Evolutionary conservation across 2,329 filamentous ascomycete genomes (phyloP).

Genomic region (Xylariaceae sp.): DNA sequence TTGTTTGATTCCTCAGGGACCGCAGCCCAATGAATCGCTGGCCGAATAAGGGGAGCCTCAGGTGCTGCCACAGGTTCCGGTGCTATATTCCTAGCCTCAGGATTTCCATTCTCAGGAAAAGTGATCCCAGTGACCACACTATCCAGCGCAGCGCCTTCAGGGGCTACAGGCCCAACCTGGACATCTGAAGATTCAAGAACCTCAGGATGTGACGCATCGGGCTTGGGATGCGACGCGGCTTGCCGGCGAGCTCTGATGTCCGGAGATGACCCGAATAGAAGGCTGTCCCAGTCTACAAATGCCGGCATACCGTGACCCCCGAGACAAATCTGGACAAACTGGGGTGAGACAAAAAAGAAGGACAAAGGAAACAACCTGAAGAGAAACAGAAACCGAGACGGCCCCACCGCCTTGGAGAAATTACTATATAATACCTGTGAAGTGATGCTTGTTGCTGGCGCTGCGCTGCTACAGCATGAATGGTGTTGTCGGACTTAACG

Average conservation of each 20-base stretch:
- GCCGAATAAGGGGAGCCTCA: background rate
- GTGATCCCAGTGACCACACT: background rate
- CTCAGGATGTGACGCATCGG: conserved; percentile 12
- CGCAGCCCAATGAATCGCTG: background rate
- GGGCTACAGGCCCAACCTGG: background rate
- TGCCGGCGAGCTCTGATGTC: conserved; percentile 7
- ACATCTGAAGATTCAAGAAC: conserved; percentile 1
- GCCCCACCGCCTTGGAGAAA: conserved; percentile 16
- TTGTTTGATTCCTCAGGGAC: conserved; percentile 1
- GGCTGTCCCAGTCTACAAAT: conserved; percentile 25
- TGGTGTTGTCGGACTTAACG: conserved; percentile 18
- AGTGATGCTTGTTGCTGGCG: background rate
- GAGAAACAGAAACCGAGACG: conserved; percentile 10
- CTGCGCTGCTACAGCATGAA: background rate
- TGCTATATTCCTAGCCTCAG: background rate
- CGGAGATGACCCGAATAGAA: conserved; percentile 20
- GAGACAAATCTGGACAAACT: conserved; percentile 10
- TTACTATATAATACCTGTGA: background rate
- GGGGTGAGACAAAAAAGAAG: conserved; percentile 9
- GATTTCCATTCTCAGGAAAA: background rate
- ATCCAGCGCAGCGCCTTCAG: conserved; percentile 1
- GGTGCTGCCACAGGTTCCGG: conserved; percentile 1
- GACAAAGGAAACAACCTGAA: conserved; percentile 10
- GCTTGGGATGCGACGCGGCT: conserved; percentile 9
- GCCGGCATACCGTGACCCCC: conserved; percentile 21